Percentiles rank a stretch among this genome's conserved stretches.
Conservation (phyloP, 2,329 filamentous ascomycete genomes). For the Talaromyces marneffei region DNA sequence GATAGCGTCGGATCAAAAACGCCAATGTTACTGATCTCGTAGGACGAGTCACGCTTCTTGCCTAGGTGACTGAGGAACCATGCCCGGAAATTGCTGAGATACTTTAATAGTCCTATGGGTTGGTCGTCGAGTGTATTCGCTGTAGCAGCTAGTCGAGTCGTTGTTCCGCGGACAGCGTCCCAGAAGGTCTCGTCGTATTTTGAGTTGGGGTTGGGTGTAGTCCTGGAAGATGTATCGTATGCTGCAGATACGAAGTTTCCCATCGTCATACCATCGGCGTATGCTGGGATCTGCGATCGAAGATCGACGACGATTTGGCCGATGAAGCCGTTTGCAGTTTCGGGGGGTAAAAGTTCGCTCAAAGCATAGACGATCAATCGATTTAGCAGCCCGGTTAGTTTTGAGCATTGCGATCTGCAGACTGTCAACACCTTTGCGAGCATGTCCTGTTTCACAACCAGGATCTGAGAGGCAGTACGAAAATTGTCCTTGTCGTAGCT, state of each 20-base stretch:
- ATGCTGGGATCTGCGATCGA: conserved; percentile 18
- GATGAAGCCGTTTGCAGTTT: background rate
- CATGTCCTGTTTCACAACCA: conserved; percentile 22
- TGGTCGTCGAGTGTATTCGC: conserved; percentile 30
- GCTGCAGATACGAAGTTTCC: background rate
- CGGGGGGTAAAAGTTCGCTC: background rate
- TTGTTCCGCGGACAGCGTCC: background rate
- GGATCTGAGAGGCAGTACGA: conserved; percentile 28
- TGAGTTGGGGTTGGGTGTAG: background rate
- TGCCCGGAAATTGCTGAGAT: conserved; percentile 33
- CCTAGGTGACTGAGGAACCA: conserved; percentile 40
- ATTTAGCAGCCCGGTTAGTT: background rate
- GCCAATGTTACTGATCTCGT: conserved; percentile 44
- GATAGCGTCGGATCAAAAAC: conserved; percentile 26
- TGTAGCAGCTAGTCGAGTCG: background rate
- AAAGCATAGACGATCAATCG: background rate
- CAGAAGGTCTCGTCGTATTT: background rate
- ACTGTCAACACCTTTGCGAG: background rate
- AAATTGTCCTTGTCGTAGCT: conserved; percentile 23
- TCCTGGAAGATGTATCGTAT: conserved; percentile 15
- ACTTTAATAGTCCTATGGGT: conserved; percentile 40
- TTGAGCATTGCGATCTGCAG: background rate
- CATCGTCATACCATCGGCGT: background rate
- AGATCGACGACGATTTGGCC: conserved; percentile 10
- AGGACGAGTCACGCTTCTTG: conserved; percentile 36